Evolutionary conservation across 1,139 yeast genomes (phyloP).

Genomic region (Protomyces pachydermus): DNA sequence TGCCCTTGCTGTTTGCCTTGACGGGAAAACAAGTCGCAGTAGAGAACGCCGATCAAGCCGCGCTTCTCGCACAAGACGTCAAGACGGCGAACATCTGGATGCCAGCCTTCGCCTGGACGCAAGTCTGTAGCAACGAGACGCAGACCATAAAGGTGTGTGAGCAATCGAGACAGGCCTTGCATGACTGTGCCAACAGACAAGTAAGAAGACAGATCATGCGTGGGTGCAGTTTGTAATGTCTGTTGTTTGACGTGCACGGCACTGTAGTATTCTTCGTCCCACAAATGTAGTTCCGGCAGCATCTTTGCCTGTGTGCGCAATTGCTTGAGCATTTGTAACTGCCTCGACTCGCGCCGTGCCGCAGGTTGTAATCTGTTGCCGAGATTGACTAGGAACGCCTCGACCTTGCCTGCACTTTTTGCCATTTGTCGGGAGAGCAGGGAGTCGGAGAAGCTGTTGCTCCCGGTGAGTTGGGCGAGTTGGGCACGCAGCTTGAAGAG

Average conservation of each 20-base stretch:
- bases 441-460: constrained; percentile 66
- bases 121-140: constrained; percentile 63
- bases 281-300: constrained; percentile 52
- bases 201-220: constrained; percentile 40
- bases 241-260: constrained; percentile 40
- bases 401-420: constrained; percentile 67
- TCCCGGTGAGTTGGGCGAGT: constrained; percentile 71
- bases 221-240: constrained; percentile 33
- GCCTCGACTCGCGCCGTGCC: constrained; percentile 56
- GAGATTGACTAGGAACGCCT: constrained; percentile 58
- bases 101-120: constrained; percentile 80
- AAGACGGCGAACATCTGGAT: constrained; percentile 75
- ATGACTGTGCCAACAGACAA: constrained; percentile 84
- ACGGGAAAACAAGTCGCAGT: constrained; percentile 63
- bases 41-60: constrained; percentile 58
- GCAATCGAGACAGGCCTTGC: constrained; percentile 71
- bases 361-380: constrained; percentile 51
- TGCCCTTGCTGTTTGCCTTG: constrained; percentile 52
- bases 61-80: constrained; percentile 62
- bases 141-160: constrained; percentile 68
- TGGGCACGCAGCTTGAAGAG: constrained; percentile 63
- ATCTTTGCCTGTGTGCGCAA: constrained; percentile 36
- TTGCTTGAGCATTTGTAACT: constrained; percentile 44
- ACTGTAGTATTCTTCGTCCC: constrained; percentile 83
- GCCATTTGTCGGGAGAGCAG: constrained; percentile 91